Evolutionary conservation across 495 filamentous ascomycete species (phyloP).

Genomic region (Diplogelasinospora grovesii): DNA sequence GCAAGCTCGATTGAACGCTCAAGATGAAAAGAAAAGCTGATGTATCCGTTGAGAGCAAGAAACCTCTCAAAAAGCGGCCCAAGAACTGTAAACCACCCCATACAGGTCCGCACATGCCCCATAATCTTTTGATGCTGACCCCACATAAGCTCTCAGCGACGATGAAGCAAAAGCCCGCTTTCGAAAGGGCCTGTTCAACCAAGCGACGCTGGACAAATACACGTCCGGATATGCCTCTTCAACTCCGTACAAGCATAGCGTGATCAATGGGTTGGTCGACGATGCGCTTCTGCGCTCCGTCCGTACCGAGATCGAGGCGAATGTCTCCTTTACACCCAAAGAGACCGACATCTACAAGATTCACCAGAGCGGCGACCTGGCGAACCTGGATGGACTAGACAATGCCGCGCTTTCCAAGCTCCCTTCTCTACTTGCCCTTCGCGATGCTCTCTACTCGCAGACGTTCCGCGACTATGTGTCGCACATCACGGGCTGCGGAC

Average conservation of each 20-base stretch:
- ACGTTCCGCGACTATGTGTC: slow-evolving; percentile 85
- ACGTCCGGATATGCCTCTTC: slow-evolving; percentile 64
- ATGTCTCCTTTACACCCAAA: slow-evolving; percentile 93
- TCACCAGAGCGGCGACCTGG: slow-evolving; percentile 95
- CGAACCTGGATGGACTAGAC: slow-evolving; percentile 91
- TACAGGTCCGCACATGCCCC: slow-evolving; percentile 2
- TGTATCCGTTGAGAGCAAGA: slow-evolving; percentile 25
- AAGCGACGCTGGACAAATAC: slow-evolving; percentile 58
- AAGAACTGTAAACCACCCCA: slow-evolving; percentile 32
- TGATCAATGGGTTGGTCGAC: slow-evolving; percentile 74
- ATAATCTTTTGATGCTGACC: slow-evolving; percentile 11
- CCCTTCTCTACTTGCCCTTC: slow-evolving; percentile 76
- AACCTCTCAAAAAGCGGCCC: slow-evolving; percentile 35
- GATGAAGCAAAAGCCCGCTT: slow-evolving; percentile 53
- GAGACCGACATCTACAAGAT: slow-evolving; percentile 99
- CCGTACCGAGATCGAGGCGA: slow-evolving; percentile 77
- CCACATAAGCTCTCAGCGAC: slow-evolving; percentile 30
- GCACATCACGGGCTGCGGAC: slow-evolving; percentile 73
- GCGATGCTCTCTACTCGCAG: slow-evolving; percentile 87
- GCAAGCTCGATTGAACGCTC: slow-evolving; percentile 18
- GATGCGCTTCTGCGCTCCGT: slow-evolving; percentile 76
- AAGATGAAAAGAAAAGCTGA: slow-evolving; percentile 47
- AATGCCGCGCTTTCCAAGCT: slow-evolving; percentile 72
- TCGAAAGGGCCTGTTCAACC: slow-evolving; percentile 68
- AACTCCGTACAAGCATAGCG: slow-evolving; percentile 81